These are phyloP conservation scores for Fusarium coffeatum DNA, from an alignment of 2,329 filamentous ascomycete genomes.

Conservation along the genomic window DNA sequence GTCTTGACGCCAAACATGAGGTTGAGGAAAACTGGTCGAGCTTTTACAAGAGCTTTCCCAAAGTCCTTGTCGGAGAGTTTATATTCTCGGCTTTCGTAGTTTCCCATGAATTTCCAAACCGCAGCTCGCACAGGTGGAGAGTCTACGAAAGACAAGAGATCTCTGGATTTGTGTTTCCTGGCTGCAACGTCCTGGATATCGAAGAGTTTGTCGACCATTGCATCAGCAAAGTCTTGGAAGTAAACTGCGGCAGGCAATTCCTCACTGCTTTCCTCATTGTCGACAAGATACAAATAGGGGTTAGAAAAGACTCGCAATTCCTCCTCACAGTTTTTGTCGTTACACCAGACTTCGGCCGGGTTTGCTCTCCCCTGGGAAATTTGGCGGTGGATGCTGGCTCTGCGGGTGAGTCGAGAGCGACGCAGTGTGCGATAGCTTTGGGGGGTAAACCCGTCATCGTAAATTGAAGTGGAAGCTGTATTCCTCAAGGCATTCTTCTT, in stretches of 20 bases:
- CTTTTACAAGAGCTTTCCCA: constrained; percentile 11
- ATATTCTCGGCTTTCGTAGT: not conserved
- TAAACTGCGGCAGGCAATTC: constrained; percentile 27
- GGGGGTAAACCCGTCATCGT: not conserved
- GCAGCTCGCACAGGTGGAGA: constrained; percentile 45
- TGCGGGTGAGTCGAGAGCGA: constrained; percentile 28
- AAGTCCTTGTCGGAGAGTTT: constrained; percentile 9
- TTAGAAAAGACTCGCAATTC: constrained; percentile 19
- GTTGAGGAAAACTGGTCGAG: constrained; percentile 22
- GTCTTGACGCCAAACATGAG: constrained; percentile 39
- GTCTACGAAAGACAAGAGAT: constrained; percentile 41
- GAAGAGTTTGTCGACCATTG: constrained; percentile 27
- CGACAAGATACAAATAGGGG: constrained; percentile 10
- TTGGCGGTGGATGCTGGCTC: constrained; percentile 31
- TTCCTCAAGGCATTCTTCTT: not conserved
- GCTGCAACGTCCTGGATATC: not conserved
- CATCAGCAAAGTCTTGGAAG: constrained; percentile 34
- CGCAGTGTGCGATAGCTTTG: constrained; percentile 18
- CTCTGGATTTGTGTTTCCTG: constrained; percentile 24
- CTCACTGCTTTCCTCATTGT: constrained; percentile 15
- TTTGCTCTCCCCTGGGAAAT: constrained; percentile 36
- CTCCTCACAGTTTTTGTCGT: constrained; percentile 20
- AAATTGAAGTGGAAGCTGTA: not conserved
- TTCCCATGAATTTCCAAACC: constrained; percentile 33
- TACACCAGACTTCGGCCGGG: constrained; percentile 34